Conservation (phyloP, 2,329 filamentous ascomycete species). For the Colletotrichum eremochloae region DNA sequence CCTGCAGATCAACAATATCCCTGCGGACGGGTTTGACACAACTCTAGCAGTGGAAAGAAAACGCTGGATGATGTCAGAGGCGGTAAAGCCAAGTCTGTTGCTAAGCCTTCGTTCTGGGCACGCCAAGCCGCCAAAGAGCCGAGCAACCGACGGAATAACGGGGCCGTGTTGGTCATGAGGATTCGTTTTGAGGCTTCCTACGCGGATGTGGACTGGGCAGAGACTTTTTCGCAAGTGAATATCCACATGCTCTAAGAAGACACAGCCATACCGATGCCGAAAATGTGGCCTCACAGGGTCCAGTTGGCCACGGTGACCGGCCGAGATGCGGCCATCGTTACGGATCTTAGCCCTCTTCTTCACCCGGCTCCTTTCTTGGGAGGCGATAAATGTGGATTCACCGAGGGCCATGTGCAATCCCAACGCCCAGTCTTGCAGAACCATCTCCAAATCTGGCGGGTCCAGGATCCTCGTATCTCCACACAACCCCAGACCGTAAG, state of each 20-base stretch:
- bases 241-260: constrained; percentile 18
- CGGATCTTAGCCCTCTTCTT: constrained; percentile 4
- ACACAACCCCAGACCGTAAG: constrained; percentile 22
- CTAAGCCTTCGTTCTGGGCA: constrained; percentile 18
- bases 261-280: constrained; percentile 37
- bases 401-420: constrained; percentile 32
- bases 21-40: too few species aligned
- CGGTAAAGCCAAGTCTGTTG: constrained; percentile 29
- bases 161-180: background rate
- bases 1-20: background rate
- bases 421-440: background rate
- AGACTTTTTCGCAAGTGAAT: background rate
- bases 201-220: background rate
- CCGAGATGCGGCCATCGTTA: background rate
- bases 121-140: constrained; percentile 32
- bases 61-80: constrained; percentile 29
- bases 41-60: background rate
- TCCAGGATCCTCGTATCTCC: background rate
- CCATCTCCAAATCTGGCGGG: background rate
- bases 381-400: constrained; percentile 14
- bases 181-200: constrained; percentile 11
- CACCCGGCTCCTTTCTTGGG: background rate
- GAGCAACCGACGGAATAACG: constrained; percentile 23
- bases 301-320: constrained; percentile 7
- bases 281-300: constrained; percentile 17